These are phyloP conservation scores for Nakataea oryzae DNA, from an alignment of 2,329 filamentous ascomycete genomes.

Conservation along the genomic window DNA sequence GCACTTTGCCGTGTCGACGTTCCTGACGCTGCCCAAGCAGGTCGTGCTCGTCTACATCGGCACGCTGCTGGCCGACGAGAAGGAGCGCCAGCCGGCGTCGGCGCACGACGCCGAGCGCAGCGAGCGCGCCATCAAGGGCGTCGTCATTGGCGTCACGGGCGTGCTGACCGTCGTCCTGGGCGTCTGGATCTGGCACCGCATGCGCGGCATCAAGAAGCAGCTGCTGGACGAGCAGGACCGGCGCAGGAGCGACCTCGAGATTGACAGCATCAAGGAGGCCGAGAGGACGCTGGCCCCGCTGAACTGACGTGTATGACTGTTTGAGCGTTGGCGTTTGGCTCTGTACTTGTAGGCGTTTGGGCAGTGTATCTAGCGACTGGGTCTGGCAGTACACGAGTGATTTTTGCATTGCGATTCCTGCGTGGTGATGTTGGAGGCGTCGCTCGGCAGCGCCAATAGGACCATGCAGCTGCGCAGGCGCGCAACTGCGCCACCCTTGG, in stretches of 20 bases:
- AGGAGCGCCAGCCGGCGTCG: background rate
- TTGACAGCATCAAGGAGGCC: constrained; percentile 20
- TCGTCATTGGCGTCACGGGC: constrained; percentile 22
- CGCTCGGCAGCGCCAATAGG: too few species aligned
- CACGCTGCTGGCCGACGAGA: constrained; percentile 18
- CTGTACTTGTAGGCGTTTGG: too few species aligned
- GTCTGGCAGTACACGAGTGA: too few species aligned
- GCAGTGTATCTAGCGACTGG: too few species aligned
- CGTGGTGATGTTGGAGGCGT: too few species aligned
- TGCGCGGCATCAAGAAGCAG: constrained; percentile 21
- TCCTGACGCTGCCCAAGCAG: constrained; percentile 29
- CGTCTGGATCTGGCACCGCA: constrained; percentile 24
- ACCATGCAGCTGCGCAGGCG: too few species aligned
- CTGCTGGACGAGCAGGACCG: constrained; percentile 22
- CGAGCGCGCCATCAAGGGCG: constrained; percentile 18
- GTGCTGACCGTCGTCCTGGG: constrained; percentile 23
- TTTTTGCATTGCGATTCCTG: too few species aligned
- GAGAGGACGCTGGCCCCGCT: background rate
- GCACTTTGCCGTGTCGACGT: constrained; percentile 26
- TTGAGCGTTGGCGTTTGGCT: too few species aligned
- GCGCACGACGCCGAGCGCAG: constrained; percentile 10
- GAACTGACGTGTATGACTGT: too few species aligned
- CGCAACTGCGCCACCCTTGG: too few species aligned
- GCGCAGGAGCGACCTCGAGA: constrained; percentile 6
- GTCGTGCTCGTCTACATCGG: constrained; percentile 29